Evolutionary conservation across 345 rosid genomes (phyloP).

Genomic region (Syzygium aqueum): DNA sequence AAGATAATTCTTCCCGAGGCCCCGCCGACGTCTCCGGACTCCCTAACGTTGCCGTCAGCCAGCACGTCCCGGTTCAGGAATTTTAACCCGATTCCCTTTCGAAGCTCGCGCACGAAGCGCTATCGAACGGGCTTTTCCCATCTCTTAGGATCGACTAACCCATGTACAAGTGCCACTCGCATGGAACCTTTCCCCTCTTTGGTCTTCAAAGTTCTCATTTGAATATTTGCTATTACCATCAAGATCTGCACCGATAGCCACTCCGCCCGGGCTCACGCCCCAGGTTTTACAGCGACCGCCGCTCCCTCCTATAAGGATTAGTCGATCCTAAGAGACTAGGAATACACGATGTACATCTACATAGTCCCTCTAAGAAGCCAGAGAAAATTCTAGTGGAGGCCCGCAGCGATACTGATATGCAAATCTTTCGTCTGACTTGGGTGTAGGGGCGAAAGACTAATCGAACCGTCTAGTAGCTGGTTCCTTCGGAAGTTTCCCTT

Average conservation of each 20-base stretch:
- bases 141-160: neutral
- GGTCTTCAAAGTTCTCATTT: neutral
- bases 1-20: constrained; percentile 1
- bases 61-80: too few species aligned
- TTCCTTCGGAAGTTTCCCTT: too few species aligned
- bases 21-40: neutral
- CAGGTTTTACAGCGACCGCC: neutral
- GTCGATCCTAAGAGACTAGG: too few species aligned
- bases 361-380: too few species aligned
- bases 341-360: too few species aligned
- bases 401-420: too few species aligned
- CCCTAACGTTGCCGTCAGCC: too few species aligned
- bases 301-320: neutral
- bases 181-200: constrained; percentile 1
- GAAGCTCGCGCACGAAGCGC: too few species aligned
- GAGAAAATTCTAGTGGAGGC: too few species aligned
- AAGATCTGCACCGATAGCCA: neutral
- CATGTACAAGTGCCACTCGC: neutral
- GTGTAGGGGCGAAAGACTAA: too few species aligned
- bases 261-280: constrained; percentile 4
- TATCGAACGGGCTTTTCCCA: neutral
- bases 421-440: too few species aligned
- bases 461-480: too few species aligned
- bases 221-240: neutral
- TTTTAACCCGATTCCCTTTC: neutral